phyloP scores from a whole-genome alignment of 75 land plant species.

The Pseudotsuga menziesii region DNA sequence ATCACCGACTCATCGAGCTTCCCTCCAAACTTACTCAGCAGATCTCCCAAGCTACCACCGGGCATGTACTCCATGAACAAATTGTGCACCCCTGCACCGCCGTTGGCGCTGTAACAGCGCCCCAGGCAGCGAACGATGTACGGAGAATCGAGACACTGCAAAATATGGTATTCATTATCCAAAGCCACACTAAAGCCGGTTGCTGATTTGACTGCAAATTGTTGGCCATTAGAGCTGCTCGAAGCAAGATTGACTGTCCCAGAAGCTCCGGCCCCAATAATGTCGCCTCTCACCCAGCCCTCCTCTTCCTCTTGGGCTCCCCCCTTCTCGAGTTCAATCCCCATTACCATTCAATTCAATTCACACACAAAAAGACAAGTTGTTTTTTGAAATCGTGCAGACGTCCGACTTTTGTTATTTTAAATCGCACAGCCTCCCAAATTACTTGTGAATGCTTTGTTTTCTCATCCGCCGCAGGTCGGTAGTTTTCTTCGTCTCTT shows the following conservation, averaged over 20 bases:
- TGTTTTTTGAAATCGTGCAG: too few species aligned
- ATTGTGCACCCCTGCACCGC: conserved; percentile 24
- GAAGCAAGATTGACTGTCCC: conserved; percentile 42
- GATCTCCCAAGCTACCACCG: conserved; percentile 48
- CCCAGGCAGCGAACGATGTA: conserved; percentile 37
- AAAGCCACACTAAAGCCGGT: not conserved
- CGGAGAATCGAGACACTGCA: conserved; percentile 32
- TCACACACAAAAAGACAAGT: too few species aligned
- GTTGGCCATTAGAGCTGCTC: conserved; percentile 28
- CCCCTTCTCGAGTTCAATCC: too few species aligned
- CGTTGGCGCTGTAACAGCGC: conserved; percentile 8
- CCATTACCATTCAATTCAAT: too few species aligned
- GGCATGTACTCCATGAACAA: conserved; percentile 66
- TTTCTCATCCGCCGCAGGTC: too few species aligned
- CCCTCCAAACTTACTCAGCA: conserved; percentile 48
- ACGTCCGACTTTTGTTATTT: too few species aligned
- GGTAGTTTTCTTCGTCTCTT: too few species aligned
- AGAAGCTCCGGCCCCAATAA: conserved; percentile 48
- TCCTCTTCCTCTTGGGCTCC: too few species aligned
- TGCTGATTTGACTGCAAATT: conserved; percentile 55
- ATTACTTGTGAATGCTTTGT: too few species aligned
- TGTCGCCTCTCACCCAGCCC: conserved; percentile 37
- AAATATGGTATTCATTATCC: conserved; percentile 36
- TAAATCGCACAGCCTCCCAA: too few species aligned
- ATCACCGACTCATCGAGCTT: conserved; percentile 38